Conservation (phyloP, 2,329 filamentous ascomycete species). For the Paecilomyces formosus region DNA sequence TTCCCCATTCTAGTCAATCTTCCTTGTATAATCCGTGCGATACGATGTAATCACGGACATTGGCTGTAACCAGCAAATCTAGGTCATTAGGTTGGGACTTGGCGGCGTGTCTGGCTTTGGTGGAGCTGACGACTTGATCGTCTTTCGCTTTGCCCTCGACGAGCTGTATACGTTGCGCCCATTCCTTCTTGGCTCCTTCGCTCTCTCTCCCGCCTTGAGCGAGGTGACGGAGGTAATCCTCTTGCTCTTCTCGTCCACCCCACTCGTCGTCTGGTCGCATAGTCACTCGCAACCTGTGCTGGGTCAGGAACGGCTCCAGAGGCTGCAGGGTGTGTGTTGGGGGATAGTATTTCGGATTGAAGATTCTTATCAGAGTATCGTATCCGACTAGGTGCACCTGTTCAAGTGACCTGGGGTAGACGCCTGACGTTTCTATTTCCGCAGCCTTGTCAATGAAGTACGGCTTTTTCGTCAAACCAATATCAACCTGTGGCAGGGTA, state of each 20-base stretch:
- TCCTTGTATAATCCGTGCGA: conserved; percentile 22
- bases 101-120: conserved; percentile 31
- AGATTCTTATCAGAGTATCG: conserved; percentile 42
- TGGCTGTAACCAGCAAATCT: conserved; percentile 26
- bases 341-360: conserved; percentile 43
- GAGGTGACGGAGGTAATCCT: conserved; percentile 28
- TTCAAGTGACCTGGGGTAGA: conserved; percentile 29
- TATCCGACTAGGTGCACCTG: conserved; percentile 44
- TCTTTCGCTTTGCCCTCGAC: conserved; percentile 30
- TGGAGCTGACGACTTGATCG: conserved; percentile 36
- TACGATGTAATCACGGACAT: conserved; percentile 25
- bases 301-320: conserved; percentile 33
- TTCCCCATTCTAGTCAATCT: conserved; percentile 1
- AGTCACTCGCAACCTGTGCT: conserved; percentile 38
- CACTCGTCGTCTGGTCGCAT: conserved; percentile 35
- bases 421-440: conserved; percentile 29
- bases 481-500: conserved; percentile 31
- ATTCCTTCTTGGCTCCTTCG: conserved; percentile 33
- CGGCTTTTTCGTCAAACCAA: conserved; percentile 41
- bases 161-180: conserved; percentile 35
- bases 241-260: conserved; percentile 31
- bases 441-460: conserved; percentile 43
- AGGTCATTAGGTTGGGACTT: conserved; percentile 22
- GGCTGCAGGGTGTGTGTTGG: conserved; percentile 35
- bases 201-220: conserved; percentile 28